Percentiles rank a stretch among this genome's conserved stretches.
Evolutionary conservation across 352 stramenopile species (phyloP).

Genomic region (Thalassiosira sp.): DNA sequence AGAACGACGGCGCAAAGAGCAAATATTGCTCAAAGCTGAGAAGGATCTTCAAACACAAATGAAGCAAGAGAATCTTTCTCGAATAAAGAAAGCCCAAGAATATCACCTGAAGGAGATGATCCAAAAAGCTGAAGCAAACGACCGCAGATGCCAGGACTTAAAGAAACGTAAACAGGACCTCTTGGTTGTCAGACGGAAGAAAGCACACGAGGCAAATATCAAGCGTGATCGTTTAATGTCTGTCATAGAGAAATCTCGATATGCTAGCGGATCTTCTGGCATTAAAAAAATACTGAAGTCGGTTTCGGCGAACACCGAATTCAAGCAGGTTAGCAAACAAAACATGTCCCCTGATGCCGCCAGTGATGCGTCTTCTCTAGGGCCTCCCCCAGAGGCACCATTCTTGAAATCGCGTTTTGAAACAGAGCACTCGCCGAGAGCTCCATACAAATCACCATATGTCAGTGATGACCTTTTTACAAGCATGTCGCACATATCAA

Average conservation of each 20-base stretch:
- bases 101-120: conserved; percentile 25
- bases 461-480: background rate
- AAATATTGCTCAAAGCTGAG: conserved; percentile 38
- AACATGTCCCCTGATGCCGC: background rate
- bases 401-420: conserved; percentile 2
- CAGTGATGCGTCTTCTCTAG: conserved; percentile 3
- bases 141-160: conserved; percentile 22
- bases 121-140: conserved; percentile 30
- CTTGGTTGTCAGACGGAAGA: conserved; percentile 25
- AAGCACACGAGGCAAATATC: conserved; percentile 44
- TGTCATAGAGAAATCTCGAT: conserved; percentile 34
- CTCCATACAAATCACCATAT: conserved; percentile 9
- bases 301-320: background rate
- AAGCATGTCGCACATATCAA: background rate
- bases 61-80: conserved; percentile 38
- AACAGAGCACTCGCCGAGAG: background rate
- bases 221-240: conserved; percentile 40
- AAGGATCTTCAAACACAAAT: conserved; percentile 32
- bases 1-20: conserved; percentile 23
- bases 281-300: conserved; percentile 37
- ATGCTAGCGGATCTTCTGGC: conserved; percentile 18
- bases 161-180: conserved; percentile 42
- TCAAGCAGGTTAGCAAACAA: background rate
- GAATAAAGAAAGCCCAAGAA: conserved; percentile 37
- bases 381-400: conserved; percentile 19